Conservation (phyloP, 1,284 basidiomycete species). For the Cystobasidiaceae sp. region DNA sequence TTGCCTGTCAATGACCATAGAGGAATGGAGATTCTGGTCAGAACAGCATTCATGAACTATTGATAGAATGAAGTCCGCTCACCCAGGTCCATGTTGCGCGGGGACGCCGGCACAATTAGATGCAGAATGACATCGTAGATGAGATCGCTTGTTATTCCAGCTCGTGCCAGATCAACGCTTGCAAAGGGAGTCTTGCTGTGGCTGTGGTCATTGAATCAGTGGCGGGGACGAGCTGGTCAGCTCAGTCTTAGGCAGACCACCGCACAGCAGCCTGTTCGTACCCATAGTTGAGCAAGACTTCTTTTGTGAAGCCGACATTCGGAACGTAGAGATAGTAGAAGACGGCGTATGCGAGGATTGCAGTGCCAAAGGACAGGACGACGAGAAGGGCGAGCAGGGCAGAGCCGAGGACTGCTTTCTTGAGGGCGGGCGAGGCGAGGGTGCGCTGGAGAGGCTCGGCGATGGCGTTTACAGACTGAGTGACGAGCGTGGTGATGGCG, state of each 20-base stretch:
- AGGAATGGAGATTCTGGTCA: not conserved
- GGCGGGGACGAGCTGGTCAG: not conserved
- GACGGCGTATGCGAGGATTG: slow-evolving; percentile 21
- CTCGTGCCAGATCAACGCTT: slow-evolving; percentile 33
- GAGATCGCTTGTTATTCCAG: slow-evolving; percentile 10
- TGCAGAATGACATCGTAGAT: slow-evolving; percentile 32
- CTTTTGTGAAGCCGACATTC: slow-evolving; percentile 3
- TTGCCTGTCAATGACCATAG: slow-evolving; percentile 29
- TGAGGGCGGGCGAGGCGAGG: slow-evolving; percentile 6
- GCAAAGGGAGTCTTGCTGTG: slow-evolving; percentile 30
- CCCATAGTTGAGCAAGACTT: slow-evolving; percentile 31
- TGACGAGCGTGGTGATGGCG: not conserved
- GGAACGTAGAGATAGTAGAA: slow-evolving; percentile 32
- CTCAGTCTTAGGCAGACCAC: not conserved
- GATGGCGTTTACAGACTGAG: not conserved
- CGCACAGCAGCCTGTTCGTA: not conserved
- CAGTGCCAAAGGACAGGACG: slow-evolving; percentile 1
- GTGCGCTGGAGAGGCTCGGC: not conserved
- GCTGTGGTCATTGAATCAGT: not conserved
- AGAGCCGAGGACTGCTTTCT: slow-evolving; percentile 10
- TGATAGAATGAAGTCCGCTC: not conserved
- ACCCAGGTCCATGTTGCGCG: slow-evolving; percentile 32
- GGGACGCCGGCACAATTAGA: slow-evolving; percentile 26
- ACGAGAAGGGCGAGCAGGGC: slow-evolving; percentile 11
- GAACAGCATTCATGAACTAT: not conserved